phyloP scores from a whole-genome alignment of 1,284 basidiomycete genomes.

The Ustilago trichophora region DNA sequence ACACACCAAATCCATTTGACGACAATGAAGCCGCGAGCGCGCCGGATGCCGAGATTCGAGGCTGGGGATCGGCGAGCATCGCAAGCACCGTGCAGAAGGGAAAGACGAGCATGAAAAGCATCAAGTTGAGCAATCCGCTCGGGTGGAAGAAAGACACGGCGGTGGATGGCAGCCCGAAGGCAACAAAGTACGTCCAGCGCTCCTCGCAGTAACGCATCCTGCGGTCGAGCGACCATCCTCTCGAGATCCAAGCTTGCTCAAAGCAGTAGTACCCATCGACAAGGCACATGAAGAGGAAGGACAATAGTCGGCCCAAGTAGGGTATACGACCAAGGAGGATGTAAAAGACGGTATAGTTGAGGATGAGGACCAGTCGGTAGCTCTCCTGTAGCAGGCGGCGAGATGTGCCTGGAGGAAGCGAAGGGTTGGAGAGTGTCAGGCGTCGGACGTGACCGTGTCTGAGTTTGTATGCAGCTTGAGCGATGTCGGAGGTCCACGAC shows the following conservation, averaged over 20 bases:
- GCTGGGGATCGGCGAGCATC: conserved; percentile 60
- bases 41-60: conserved; percentile 43
- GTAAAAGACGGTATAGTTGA: conserved; percentile 57
- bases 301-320: conserved; percentile 48
- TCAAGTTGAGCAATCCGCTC: conserved; percentile 61
- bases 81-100: conserved; percentile 63
- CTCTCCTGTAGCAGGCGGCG: conserved; percentile 52
- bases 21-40: conserved; percentile 33
- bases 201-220: conserved; percentile 64
- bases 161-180: conserved; percentile 64
- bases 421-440: conserved; percentile 33
- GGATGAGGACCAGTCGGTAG: conserved; percentile 55
- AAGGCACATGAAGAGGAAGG: conserved; percentile 62
- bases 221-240: conserved; percentile 51
- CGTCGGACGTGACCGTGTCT: conserved; percentile 29
- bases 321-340: conserved; percentile 52
- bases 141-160: conserved; percentile 65
- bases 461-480: conserved; percentile 57
- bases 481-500: conserved; percentile 62
- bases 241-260: conserved; percentile 62
- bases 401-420: conserved; percentile 40
- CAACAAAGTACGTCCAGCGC: conserved; percentile 64
- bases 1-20: conserved; percentile 12
- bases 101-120: conserved; percentile 65
- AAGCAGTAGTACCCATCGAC: conserved; percentile 66